Evolutionary conservation across 495 filamentous ascomycete species (phyloP).

Genomic region (Talaromyces adpressus): DNA sequence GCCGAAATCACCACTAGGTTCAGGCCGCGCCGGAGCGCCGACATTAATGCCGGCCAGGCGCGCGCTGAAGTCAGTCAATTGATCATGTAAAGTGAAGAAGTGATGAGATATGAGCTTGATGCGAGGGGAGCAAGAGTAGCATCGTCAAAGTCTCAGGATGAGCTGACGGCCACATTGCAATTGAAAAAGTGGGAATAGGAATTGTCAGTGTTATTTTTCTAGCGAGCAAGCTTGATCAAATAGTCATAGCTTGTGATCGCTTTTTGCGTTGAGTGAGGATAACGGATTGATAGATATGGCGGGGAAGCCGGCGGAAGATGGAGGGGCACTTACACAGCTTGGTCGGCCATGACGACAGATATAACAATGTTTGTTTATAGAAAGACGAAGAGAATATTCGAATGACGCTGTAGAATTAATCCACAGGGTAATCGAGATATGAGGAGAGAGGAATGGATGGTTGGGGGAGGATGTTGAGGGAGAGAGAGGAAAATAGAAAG

Average conservation of each 20-base stretch:
- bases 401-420: conserved; percentile 1
- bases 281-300: not conserved
- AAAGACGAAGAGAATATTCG: conserved; percentile 6
- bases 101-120: not conserved
- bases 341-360: conserved; percentile 37
- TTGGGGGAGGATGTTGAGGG: conserved; percentile 12
- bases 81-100: conserved; percentile 29
- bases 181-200: not conserved
- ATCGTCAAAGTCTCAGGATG: not conserved
- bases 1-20: conserved; percentile 77
- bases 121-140: not conserved
- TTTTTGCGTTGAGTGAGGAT: not conserved
- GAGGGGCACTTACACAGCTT: conserved; percentile 50
- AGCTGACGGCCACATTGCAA: not conserved
- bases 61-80: conserved; percentile 66
- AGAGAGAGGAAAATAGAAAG: conserved; percentile 20
- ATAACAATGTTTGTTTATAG: not conserved
- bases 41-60: conserved; percentile 81
- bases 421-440: not conserved
- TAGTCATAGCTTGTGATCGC: not conserved
- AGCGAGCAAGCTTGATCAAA: not conserved
- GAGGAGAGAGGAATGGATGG: conserved; percentile 6
- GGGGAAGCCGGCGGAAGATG: conserved; percentile 10
- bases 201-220: not conserved
- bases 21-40: conserved; percentile 53